Evolutionary conservation across 345 rosid genomes (phyloP).

Genomic region (Luvunga scandens): DNA sequence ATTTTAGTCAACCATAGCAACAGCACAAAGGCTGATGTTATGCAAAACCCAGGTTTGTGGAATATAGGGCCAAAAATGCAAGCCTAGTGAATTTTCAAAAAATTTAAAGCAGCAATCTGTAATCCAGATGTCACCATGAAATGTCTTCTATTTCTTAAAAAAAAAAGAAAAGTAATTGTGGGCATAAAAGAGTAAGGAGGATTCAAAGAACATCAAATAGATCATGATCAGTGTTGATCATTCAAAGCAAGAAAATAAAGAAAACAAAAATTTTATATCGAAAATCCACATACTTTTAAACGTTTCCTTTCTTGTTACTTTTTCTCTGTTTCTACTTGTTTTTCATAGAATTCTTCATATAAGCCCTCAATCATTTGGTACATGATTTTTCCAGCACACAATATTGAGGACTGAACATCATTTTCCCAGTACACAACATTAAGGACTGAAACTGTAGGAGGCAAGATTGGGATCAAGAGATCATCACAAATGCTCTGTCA

Average conservation of each 20-base stretch:
- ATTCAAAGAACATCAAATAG: not conserved
- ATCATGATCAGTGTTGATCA: not conserved
- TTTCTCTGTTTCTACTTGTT: not conserved
- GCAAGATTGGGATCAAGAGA: not conserved
- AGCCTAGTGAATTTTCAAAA: not conserved
- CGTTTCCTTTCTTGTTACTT: not conserved
- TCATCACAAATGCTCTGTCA: not conserved
- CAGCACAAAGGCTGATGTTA: not conserved
- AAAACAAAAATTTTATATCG: not conserved
- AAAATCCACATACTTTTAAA: not conserved
- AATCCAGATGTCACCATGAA: not conserved
- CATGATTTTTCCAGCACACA: not conserved
- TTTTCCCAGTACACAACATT: too few relatives aligned
- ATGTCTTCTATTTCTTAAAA: not conserved
- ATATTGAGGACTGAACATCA: too few relatives aligned
- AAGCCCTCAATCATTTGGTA: not conserved
- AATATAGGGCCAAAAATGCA: not conserved
- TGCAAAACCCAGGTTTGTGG: not conserved
- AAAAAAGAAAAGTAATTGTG: not conserved
- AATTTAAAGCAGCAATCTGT: not conserved
- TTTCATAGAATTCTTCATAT: not conserved
- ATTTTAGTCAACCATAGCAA: slow-evolving; percentile 15
- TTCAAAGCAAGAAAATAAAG: not conserved
- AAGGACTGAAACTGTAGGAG: not conserved
- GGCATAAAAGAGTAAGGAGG: not conserved